Conservation (phyloP, 2,329 filamentous ascomycete species). For the Verticillium isaacii region DNA sequence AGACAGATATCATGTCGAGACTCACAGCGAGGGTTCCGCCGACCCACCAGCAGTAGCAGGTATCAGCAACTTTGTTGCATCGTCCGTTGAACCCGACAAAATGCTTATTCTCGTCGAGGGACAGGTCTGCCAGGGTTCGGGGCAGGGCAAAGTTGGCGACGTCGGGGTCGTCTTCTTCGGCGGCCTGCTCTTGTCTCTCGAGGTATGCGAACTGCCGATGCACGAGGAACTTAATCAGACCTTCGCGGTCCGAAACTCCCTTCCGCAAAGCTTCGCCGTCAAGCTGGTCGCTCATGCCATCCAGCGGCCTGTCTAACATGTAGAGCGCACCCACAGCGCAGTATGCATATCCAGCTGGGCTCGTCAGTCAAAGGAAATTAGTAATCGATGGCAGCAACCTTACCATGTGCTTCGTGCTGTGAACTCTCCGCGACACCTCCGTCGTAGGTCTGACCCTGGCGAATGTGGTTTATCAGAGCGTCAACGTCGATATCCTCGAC, state of each 20-base stretch:
- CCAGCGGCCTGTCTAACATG: conserved; percentile 62
- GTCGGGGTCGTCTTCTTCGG: conserved; percentile 36
- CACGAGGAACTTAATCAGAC: conserved; percentile 51
- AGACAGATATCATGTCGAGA: conserved; percentile 12
- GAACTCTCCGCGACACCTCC: conserved; percentile 77
- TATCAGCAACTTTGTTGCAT: conserved; percentile 87
- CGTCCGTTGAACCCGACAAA: conserved; percentile 83
- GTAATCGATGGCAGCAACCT: conserved; percentile 14
- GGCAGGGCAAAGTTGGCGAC: conserved; percentile 23
- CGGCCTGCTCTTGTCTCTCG: conserved; percentile 38
- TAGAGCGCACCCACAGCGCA: conserved; percentile 76
- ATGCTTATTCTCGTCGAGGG: conserved; percentile 23
- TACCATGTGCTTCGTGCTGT: conserved; percentile 79
- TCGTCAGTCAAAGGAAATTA: conserved; percentile 8
- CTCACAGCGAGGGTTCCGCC: conserved; percentile 53
- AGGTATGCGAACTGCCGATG: conserved; percentile 60
- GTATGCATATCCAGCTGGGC: conserved; percentile 79
- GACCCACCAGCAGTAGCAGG: conserved; percentile 95
- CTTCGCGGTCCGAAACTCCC: conserved; percentile 26
- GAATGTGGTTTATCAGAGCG: conserved; percentile 65
- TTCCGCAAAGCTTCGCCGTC: conserved; percentile 25
- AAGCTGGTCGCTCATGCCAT: conserved; percentile 26
- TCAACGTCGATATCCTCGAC: conserved; percentile 72
- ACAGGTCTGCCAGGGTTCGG: conserved; percentile 28
- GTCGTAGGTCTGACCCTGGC: conserved; percentile 69